Evolutionary conservation across 441 rosid species (phyloP), one percentile per base, ranked within the genome.

Genomic region (Populus hybrid): DNA sequence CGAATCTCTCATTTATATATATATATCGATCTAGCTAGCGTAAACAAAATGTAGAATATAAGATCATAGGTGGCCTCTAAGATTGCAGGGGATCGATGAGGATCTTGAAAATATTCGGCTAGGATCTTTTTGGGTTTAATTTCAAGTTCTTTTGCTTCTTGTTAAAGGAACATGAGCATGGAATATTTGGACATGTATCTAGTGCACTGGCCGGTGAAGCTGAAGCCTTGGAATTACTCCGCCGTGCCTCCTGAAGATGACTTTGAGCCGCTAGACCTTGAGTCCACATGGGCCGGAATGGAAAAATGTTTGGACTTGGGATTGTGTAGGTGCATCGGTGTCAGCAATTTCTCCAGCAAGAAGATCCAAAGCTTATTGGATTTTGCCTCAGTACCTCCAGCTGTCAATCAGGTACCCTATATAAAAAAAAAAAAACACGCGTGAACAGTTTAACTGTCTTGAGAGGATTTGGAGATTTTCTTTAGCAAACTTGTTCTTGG

Each of bases 151-250:
- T 9, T 66, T 11, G 20, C 42, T 64, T 40, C 36, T 50, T 35
- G 9, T 21, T 34, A 28, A 10, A 91, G 98, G 89, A 87, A 79
- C 32, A 64, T 90, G 88, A 90, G 88, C n/a, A 87, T 93, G 89
- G 95, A 95, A 66, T 88, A 90, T 72, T 12, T 88, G 69, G 99
- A 93, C 85, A 87, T 90, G 92, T 93, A 93, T 72, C 77, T 95
- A 85, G 95, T 95, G 84, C 99, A 95, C 79, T 95, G 97, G 97
- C 99, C 97, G 10, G 84, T 95, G 79, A 95, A 89, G 85, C 82
- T 93, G 80, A 93, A 90, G 84, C 94, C 92, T 21, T 86, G 92
- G 90, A 87, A 80, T 8, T 69, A n/a, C 32, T 63, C 80, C 38
- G 79, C 97, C 9, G 83, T 92, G 63, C 99, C 99, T 2, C 80